These are phyloP conservation scores for Perilla frutescens DNA, from an alignment of 257 asterid genomes.

Conservation along the genomic window DNA sequence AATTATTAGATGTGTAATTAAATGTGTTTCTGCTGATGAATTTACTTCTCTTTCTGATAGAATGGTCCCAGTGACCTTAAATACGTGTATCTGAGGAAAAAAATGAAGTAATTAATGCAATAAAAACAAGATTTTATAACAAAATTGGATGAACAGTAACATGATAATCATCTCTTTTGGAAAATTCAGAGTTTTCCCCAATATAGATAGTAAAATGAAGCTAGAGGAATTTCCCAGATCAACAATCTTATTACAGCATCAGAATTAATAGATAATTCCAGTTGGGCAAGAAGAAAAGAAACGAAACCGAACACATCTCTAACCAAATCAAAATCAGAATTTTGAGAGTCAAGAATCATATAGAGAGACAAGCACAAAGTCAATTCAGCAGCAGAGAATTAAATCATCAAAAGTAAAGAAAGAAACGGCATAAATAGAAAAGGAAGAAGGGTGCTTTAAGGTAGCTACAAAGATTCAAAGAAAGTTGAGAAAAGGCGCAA, in stretches of 20 bases:
- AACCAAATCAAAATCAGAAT: slow-evolving; percentile 17
- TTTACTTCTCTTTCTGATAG: background rate
- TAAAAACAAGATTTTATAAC: too few species aligned
- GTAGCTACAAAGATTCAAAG: background rate
- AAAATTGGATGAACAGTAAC: background rate
- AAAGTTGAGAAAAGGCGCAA: background rate
- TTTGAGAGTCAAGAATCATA: background rate
- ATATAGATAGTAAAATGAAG: too few species aligned
- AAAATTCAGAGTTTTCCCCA: too few species aligned
- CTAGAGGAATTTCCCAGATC: slow-evolving; percentile 23
- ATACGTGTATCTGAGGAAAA: too few species aligned
- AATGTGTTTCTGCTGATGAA: background rate
- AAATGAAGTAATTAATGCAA: too few species aligned
- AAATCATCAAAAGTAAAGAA: background rate
- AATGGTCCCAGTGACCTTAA: background rate
- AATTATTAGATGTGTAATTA: background rate
- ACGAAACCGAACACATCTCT: background rate
- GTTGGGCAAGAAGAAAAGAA: background rate
- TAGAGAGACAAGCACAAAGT: background rate
- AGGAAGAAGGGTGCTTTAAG: background rate
- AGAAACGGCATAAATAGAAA: background rate
- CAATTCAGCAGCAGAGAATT: background rate
- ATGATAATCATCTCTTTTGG: background rate
- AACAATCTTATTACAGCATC: background rate
- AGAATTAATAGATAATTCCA: background rate